Evolutionary conservation across 495 filamentous ascomycete genomes (phyloP).

Genomic region (Corynascus novoguineensis): DNA sequence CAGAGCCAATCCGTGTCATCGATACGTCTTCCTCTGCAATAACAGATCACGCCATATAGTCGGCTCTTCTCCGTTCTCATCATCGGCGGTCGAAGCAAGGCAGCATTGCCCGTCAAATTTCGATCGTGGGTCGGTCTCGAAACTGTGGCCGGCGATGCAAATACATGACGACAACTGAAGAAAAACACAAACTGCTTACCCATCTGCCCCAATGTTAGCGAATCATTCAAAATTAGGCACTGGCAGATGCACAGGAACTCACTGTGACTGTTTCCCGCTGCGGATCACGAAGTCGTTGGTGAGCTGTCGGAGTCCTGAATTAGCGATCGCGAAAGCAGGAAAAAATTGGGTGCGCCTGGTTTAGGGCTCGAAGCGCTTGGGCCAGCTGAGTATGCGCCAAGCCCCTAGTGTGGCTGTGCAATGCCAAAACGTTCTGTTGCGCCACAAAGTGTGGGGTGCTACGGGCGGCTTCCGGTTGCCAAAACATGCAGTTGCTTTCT

Average conservation of each 20-base stretch:
- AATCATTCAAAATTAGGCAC: background rate
- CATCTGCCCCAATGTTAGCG: slow-evolving; percentile 40
- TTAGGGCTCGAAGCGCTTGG: slow-evolving; percentile 32
- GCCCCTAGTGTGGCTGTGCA: slow-evolving; percentile 22
- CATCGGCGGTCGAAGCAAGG: background rate
- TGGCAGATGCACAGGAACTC: slow-evolving; percentile 21
- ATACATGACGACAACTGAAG: background rate
- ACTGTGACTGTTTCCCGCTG: slow-evolving; percentile 39
- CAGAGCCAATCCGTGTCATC: background rate
- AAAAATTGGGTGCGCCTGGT: slow-evolving; percentile 35
- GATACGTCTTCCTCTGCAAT: too few relatives aligned
- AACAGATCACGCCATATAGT: background rate
- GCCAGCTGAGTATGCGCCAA: slow-evolving; percentile 14
- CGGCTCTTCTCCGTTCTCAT: background rate
- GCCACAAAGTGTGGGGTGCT: slow-evolving; percentile 9
- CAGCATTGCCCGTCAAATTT: background rate
- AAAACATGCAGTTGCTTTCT: background rate
- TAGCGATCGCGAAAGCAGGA: slow-evolving; percentile 29
- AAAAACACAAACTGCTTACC: slow-evolving; percentile 40
- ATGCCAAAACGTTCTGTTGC: background rate
- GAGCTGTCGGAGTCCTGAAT: slow-evolving; percentile 30
- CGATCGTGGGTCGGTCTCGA: slow-evolving; percentile 5
- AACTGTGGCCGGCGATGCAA: slow-evolving; percentile 12
- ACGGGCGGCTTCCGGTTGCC: background rate
- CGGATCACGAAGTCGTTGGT: slow-evolving; percentile 30